Evolutionary conservation across 2,329 filamentous ascomycete species (phyloP).

Genomic region (Diaporthe nobilis): DNA sequence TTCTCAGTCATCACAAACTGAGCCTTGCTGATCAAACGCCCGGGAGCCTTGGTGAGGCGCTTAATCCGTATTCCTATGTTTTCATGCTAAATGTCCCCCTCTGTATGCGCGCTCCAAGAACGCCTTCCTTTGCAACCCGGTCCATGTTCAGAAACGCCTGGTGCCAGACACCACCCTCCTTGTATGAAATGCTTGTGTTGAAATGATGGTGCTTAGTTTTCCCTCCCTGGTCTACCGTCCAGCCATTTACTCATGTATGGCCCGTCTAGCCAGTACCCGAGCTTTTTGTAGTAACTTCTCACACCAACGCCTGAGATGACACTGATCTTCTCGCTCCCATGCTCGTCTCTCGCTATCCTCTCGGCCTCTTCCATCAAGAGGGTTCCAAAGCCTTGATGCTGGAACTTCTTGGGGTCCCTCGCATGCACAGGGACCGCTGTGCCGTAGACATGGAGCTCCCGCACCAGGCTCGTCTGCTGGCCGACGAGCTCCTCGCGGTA

Average conservation of each 20-base stretch:
- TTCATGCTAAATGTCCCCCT: neutral
- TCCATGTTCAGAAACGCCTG: conserved; percentile 1
- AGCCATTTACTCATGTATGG: conserved; percentile 83
- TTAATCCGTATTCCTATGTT: neutral
- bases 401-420: conserved; percentile 94
- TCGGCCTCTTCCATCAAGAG: conserved; percentile 98
- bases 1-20: neutral
- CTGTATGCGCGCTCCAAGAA: conserved; percentile 1
- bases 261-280: conserved; percentile 95
- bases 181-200: conserved; percentile 9
- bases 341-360: conserved; percentile 93
- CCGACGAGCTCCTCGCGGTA: conserved; percentile 88
- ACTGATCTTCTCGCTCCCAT: conserved; percentile 93
- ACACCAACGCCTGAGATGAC: conserved; percentile 99
- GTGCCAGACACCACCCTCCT: neutral
- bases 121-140: neutral
- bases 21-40: neutral
- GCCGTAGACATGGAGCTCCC: conserved; percentile 96
- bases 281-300: conserved; percentile 91
- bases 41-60: neutral
- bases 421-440: conserved; percentile 98
- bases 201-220: conserved; percentile 3
- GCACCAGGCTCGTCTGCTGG: conserved; percentile 91
- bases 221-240: conserved; percentile 59
- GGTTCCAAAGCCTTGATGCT: conserved; percentile 97